phyloP scores from a whole-genome alignment of 495 filamentous ascomycete genomes.

The Penicillium arizonense region DNA sequence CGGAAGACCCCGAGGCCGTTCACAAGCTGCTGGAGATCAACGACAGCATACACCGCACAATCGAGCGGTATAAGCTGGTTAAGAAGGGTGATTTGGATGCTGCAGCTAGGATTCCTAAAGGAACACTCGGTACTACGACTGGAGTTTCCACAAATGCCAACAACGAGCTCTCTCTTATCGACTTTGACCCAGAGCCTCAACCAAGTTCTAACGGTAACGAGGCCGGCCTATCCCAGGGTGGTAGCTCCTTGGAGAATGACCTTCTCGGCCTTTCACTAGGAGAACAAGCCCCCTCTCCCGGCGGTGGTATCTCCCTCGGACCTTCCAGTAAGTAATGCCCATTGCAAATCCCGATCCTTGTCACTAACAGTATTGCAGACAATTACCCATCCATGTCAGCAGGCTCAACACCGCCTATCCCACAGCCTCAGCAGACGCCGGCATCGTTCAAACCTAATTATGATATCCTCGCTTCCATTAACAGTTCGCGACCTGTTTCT shows the following conservation, averaged over 20 bases:
- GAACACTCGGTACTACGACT: constrained; percentile 71
- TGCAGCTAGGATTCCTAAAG: constrained; percentile 79
- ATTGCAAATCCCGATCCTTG: constrained; percentile 37
- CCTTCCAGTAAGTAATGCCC: constrained; percentile 59
- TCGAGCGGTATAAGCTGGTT: constrained; percentile 89
- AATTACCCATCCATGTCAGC: constrained; percentile 23
- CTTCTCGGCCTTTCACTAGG: constrained; percentile 67
- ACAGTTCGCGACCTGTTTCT: constrained; percentile 43
- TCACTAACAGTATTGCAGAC: constrained; percentile 11
- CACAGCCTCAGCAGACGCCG: constrained; percentile 30
- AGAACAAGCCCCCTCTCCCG: constrained; percentile 61
- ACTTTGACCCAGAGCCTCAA: constrained; percentile 73
- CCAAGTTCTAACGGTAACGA: constrained; percentile 49
- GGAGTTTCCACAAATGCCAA: constrained; percentile 71
- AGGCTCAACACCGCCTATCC: constrained; percentile 24
- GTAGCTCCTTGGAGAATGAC: constrained; percentile 59
- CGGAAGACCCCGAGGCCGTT: constrained; percentile 92
- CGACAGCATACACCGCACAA: constrained; percentile 95
- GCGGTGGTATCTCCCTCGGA: constrained; percentile 84
- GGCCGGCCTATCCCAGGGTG: constrained; percentile 30
- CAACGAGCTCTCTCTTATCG: constrained; percentile 90
- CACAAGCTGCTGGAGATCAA: constrained; percentile 95
- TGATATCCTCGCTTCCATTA: constrained; percentile 58
- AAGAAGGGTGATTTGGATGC: constrained; percentile 92
- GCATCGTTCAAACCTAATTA: constrained; percentile 51